Evolutionary conservation across 2,329 filamentous ascomycete species (phyloP), one percentile per base, ranked within the genome.

Genomic region (Aspergillus ustus): DNA sequence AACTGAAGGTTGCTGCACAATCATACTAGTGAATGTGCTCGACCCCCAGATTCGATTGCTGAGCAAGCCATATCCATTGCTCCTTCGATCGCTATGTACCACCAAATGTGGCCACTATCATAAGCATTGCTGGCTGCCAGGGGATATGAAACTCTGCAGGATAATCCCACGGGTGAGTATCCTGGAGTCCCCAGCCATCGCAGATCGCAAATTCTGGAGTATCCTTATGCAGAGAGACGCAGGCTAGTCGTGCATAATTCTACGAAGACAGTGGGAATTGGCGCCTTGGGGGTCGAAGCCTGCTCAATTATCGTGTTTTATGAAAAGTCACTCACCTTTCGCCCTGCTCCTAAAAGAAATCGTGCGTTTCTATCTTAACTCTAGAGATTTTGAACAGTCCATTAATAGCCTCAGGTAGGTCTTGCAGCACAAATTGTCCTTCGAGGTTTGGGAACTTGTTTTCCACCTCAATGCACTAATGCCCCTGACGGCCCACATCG

Each of bases 151-250:
- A 65, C 29, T 79, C 67, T 1, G 78, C 8, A 82, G 49, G 3
- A 82, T 75, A 22, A 78, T 71, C n/a, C 83, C 81, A 57, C 80
- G 77, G 52, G 83, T 77, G 22, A 83, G 62, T 22, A 83, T 71
- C 15, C 69, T 66, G 0, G 78, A 80, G 4, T 75, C 52, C 9
- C 31, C 31, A 17, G 28, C 29, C 60, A 62, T 59, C 4, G 51
- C 46, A 0, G 68, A 61, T 1, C 62, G 62, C 8, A 78, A 62
- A 15, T 75, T 70, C 11, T 64, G 66, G 31, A 81, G 72, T 8
- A 82, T 79, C 7, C 59, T 7, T 66, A 28, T 7, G 11, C 43
- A 50, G 28, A 50, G 43, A 17, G 17, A 55, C 43, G 73, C 70
- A 0, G 68, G 66, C 69, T 67, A 74, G 54, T 75, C 69, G 29